Base-by-base conservation (phyloP, 2,329 filamentous ascomycete species). In the Salinomyces thailandicus region DNA sequence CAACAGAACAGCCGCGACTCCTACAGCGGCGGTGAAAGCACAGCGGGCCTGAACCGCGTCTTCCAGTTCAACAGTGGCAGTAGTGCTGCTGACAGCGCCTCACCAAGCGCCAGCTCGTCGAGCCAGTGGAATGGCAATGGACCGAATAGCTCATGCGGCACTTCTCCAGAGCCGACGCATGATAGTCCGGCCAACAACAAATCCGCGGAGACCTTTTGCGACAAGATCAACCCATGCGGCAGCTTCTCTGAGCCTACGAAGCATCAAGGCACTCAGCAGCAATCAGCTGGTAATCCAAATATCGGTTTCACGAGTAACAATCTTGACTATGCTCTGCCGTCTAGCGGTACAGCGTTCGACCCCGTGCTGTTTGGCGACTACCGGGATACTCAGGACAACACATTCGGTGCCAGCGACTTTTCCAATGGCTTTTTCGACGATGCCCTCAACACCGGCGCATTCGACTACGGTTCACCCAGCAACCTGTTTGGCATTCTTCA, bases 311-410 rank as follows among this genome's bases (percentile, higher is more conserved):
- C 26, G 9, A 19, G 19, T 27, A 39, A 39, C 33, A 49, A 49
- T 30, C 37, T 39, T n/a, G 49, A 53, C 27, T 53, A 43, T 43
- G 50, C 33, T 27, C 41, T 49, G 7, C 49, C 50, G 11, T 48
- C 52, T 5, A 67, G 91, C 33, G 73, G 78, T 26, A 79, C 81
- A 50, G n/a, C n/a, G n/a, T 95, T 96, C 52, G 87, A 96, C 44
- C 89, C 91, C 0, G 78, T 91, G 37, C 69, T 96, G 4, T 96
- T 95, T 58, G 84, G 82, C 36, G 84, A 86, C 50, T 96, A 95
- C 62, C 79, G 91, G 35, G 91, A 98, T 54, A 85, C 93, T 52
- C 82, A 85, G 39, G 89, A 80, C 37, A 72, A 93, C 11, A 63
- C 93, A 13, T 67, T 69, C 47, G 79, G 65, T 53, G 27, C n/a